A percentile compares a stretch with the other conserved stretches of the same genome.
phyloP scores from a whole-genome alignment of 1,284 basidiomycete species.

The Vanrija pseudolonga region DNA sequence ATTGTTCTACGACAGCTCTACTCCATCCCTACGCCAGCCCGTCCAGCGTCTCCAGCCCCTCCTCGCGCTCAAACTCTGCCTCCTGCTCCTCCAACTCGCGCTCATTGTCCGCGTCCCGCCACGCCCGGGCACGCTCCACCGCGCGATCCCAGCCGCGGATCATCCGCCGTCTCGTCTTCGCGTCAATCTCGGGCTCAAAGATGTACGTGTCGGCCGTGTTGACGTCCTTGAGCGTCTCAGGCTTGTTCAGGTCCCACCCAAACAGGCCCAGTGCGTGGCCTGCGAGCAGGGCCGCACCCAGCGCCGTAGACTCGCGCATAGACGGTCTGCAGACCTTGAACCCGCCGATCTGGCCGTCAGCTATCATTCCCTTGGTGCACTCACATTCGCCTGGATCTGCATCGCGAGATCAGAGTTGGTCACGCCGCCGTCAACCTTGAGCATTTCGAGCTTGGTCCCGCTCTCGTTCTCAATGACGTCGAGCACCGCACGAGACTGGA shows the following conservation, averaged over 20 bases:
- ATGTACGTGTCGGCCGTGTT: conserved; percentile 76
- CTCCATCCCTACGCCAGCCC: too few species aligned
- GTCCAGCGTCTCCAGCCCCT: conserved; percentile 13
- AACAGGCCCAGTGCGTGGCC: conserved; percentile 82
- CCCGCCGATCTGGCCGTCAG: conserved; percentile 61
- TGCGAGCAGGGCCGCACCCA: conserved; percentile 92
- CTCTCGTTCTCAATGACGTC: conserved; percentile 67
- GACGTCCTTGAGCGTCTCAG: conserved; percentile 78
- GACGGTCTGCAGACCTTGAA: conserved; percentile 86
- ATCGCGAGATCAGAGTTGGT: conserved; percentile 75
- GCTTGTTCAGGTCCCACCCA: conserved; percentile 87
- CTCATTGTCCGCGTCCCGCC: conserved; percentile 51
- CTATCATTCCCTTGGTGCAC: background rate
- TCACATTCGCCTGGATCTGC: conserved; percentile 78
- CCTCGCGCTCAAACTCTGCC: conserved; percentile 14
- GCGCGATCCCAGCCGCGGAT: conserved; percentile 81
- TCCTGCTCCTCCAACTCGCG: conserved; percentile 15
- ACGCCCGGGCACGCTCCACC: conserved; percentile 70
- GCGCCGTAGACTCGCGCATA: conserved; percentile 95
- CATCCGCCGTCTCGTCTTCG: conserved; percentile 58
- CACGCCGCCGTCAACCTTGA: conserved; percentile 93
- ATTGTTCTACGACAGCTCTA: background rate
- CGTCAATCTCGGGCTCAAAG: conserved; percentile 63
- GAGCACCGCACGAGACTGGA: conserved; percentile 83
- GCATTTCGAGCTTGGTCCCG: conserved; percentile 64